Evolutionary conservation across 176 grass and related monocot genomes (phyloP).

Genomic region (Zea luxurians): DNA sequence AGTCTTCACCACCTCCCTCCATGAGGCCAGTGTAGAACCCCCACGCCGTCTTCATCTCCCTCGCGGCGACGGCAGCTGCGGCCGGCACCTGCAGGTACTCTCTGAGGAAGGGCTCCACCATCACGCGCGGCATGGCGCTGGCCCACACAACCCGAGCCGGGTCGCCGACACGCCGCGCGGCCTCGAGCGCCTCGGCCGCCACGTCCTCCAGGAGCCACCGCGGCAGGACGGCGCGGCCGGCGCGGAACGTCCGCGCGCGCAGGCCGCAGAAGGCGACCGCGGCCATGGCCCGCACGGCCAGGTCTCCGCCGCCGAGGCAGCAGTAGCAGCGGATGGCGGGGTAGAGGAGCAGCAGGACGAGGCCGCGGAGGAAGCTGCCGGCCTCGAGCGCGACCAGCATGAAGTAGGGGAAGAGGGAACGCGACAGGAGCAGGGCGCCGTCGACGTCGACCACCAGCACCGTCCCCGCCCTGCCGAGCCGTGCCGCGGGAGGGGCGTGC

Average conservation of each 20-base stretch:
- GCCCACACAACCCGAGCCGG: conserved; percentile 35
- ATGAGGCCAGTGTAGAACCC: conserved; percentile 69
- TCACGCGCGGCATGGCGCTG: conserved; percentile 45
- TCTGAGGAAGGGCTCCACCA: conserved; percentile 46
- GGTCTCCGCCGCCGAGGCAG: background rate
- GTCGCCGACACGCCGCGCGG: background rate
- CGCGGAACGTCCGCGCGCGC: conserved; percentile 35
- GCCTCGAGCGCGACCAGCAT: conserved; percentile 79
- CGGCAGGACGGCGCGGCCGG: conserved; percentile 61
- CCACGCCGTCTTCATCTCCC: conserved; percentile 46
- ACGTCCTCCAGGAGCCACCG: conserved; percentile 55
- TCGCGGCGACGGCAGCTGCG: conserved; percentile 25
- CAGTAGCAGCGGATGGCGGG: conserved; percentile 11
- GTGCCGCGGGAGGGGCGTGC: conserved; percentile 6
- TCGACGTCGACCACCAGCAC: conserved; percentile 53
- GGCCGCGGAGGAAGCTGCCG: conserved; percentile 52
- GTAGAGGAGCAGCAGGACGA: conserved; percentile 54
- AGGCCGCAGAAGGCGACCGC: conserved; percentile 59
- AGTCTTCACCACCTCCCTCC: background rate
- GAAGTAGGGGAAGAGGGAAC: conserved; percentile 77
- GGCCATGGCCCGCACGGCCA: conserved; percentile 51
- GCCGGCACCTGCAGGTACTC: conserved; percentile 47
- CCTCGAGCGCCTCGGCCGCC: conserved; percentile 25
- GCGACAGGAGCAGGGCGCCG: conserved; percentile 45
- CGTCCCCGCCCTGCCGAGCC: background rate